Percentiles rank a stretch among this genome's conserved stretches.
Evolutionary conservation across 305 asterid species (phyloP).

Genomic region (Solanum chacoense): DNA sequence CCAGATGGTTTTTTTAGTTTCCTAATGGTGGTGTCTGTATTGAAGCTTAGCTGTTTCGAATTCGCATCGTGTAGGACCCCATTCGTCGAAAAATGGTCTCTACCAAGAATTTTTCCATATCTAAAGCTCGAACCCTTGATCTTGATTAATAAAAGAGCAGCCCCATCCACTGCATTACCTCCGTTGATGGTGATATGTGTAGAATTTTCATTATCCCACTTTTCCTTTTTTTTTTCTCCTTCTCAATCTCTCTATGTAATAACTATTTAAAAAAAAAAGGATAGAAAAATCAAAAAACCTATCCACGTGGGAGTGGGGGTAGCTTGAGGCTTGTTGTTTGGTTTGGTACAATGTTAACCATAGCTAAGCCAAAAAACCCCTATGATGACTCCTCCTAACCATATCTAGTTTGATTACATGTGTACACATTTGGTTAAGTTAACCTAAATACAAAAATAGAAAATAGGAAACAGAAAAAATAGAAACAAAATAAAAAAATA

Average conservation of each 20-base stretch:
- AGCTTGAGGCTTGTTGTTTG: slow-evolving; percentile 1
- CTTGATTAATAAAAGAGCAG: too few relatives aligned
- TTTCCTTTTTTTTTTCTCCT: neutral
- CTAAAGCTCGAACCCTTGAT: too few relatives aligned
- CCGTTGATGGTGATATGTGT: neutral
- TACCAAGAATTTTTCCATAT: too few relatives aligned
- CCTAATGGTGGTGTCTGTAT: fast-evolving
- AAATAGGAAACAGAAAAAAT: neutral
- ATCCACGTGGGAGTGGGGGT: neutral
- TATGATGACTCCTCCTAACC: neutral
- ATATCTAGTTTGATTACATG: neutral
- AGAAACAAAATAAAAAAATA: neutral
- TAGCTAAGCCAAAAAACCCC: neutral
- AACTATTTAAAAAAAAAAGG: neutral
- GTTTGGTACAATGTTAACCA: slow-evolving; percentile 1
- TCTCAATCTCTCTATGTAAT: neutral
- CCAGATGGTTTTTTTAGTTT: too few relatives aligned
- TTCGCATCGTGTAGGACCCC: too few relatives aligned
- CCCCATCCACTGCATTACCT: fast-evolving
- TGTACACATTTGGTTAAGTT: neutral
- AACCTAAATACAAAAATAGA: neutral
- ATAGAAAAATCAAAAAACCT: neutral
- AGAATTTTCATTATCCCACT: neutral
- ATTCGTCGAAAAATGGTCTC: fast-evolving
- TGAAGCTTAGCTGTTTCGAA: neutral